Base-by-base conservation (phyloP, 371 early-diverging fungal genomes). In the Mortierella sp. region DNA sequence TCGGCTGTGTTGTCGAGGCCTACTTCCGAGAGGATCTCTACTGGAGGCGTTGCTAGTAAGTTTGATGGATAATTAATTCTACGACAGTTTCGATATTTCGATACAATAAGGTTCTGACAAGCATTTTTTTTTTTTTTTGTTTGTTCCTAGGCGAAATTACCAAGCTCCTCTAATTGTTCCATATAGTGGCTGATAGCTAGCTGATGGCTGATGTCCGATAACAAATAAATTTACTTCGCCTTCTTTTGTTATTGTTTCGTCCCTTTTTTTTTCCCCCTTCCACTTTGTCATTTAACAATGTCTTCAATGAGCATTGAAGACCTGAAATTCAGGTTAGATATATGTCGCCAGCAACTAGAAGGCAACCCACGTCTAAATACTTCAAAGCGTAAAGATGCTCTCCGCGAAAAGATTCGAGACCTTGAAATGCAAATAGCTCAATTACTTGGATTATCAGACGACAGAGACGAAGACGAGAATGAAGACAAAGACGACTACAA, bases 21-120 rank as follows among this genome's bases (percentile, higher is more conserved):
- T 1, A 59, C 72, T 5, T 64, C 76, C 0, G 82, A 81, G 57
- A 75, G 58, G 50, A 72, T 72, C 33, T 52, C 76, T 0, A 76
- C 76, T 4, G 32, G 65, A 5, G 60, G 67, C 40, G 64, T 81
- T 66, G 72, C 73, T 33, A 80, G 81, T 80, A 80, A 68, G 81
- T 79, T 10, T 24, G 15, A 15, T 41, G 52, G 15, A 50, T 7
- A 8, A 19, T 5, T 52, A 15, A 19, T 40, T 10, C 40, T 33
- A n/a, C 16, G 7, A 2, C 24, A n/a, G 40, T 19, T 33, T 59
- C 4, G 9, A 24, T 45, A 15, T 19, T 33, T 59, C 4, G 9
- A 24, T 45, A 15, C 45, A 48, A 52, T 45, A 11, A 52, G 24
- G 4, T 32, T 19, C 48, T 50, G 52, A 21, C 10, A 2, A 11